Evolutionary conservation across 441 rosid genomes (phyloP).

Genomic region (Dalechampia spathulata): DNA sequence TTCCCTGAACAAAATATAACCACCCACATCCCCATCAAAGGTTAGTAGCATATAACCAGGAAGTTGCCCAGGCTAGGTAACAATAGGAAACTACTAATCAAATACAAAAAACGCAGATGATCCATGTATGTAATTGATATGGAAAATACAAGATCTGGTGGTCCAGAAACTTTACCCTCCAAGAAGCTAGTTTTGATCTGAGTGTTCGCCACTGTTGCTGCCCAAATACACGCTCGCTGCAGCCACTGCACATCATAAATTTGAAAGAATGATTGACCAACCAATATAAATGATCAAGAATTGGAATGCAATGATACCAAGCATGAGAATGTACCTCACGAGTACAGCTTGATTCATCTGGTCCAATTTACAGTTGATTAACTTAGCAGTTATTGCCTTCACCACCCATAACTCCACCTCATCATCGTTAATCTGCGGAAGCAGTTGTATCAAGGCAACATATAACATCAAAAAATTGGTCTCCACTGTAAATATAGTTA

Average conservation of each 20-base stretch:
- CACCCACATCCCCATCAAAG: background rate
- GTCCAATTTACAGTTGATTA: conserved; percentile 87
- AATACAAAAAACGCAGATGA: too few species aligned
- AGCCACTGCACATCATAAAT: conserved; percentile 43
- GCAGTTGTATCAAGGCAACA: conserved; percentile 14
- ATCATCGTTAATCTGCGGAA: conserved; percentile 54
- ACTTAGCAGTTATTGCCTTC: conserved; percentile 75
- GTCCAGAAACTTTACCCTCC: conserved; percentile 57
- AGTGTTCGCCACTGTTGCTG: conserved; percentile 75
- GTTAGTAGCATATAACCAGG: background rate
- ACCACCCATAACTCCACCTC: conserved; percentile 96
- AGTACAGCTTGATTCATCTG: conserved; percentile 86
- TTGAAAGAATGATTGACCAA: background rate
- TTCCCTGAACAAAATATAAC: conserved; percentile 40
- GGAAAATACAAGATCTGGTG: too few species aligned
- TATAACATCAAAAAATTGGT: conserved; percentile 6
- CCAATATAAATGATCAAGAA: background rate
- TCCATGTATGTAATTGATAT: too few species aligned
- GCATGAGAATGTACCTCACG: conserved; percentile 42
- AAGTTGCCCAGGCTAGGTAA: background rate
- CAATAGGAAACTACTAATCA: background rate
- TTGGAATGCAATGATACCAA: background rate
- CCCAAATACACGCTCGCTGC: conserved; percentile 71
- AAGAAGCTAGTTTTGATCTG: conserved; percentile 61
- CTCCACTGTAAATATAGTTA: background rate